phyloP scores from a whole-genome alignment of 148 eudicot genomes.

The Camellia granthamiana region DNA sequence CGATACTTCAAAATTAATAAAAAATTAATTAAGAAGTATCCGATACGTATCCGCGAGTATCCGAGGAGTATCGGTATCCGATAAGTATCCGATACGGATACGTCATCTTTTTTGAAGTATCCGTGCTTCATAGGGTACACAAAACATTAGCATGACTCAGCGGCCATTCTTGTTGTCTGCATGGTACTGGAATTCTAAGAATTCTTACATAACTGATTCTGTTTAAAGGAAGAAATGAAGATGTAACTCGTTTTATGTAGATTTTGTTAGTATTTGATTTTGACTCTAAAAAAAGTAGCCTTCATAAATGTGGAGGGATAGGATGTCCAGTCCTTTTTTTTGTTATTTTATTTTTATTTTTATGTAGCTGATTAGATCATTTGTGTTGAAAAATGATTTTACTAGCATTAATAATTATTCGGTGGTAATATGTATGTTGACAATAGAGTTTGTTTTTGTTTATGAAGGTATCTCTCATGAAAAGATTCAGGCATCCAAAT shows the following conservation, averaged over 20 bases:
- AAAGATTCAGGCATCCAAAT: constrained; percentile 98
- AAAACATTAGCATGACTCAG: no score
- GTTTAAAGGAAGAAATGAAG: not conserved
- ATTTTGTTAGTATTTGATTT: not conserved
- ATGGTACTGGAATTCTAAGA: constrained; percentile 3
- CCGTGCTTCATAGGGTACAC: no score
- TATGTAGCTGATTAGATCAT: not conserved
- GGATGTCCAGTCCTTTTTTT: not conserved
- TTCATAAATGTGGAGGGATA: not conserved
- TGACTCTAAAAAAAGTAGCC: not conserved
- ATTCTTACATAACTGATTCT: not conserved
- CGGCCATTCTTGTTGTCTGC: not conserved
- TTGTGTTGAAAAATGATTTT: not conserved
- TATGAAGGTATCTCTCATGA: constrained; percentile 92
- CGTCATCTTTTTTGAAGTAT: no score
- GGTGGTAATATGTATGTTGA: not conserved
- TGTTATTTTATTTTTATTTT: not conserved
- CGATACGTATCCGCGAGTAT: no score
- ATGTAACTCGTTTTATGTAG: not conserved
- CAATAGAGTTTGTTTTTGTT: not conserved
- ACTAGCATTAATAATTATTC: not conserved
- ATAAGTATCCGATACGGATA: no score
- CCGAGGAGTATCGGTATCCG: no score
- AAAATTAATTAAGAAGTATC: no score
- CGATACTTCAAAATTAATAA: no score